Conservation (phyloP, 495 filamentous ascomycete genomes). For the Aspergillus affinis region DNA sequence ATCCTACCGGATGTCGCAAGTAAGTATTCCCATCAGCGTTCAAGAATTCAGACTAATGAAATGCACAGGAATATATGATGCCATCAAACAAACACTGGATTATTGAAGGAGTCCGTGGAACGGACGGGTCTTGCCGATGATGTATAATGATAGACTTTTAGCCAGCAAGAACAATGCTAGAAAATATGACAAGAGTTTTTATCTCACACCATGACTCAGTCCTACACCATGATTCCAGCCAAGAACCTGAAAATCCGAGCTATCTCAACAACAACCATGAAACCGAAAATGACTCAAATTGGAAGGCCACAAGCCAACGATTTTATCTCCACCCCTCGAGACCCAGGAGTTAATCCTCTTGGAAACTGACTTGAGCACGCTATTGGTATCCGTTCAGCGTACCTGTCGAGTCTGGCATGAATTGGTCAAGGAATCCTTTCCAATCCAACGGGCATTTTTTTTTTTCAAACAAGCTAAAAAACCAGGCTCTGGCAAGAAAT, state of each 20-base stretch:
- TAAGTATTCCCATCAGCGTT: slow-evolving; percentile 51
- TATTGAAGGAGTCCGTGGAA: slow-evolving; percentile 39
- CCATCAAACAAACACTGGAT: slow-evolving; percentile 57
- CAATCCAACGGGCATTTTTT: neutral
- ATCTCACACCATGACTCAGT: no score
- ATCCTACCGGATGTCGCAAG: slow-evolving; percentile 87
- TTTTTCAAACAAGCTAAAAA: neutral
- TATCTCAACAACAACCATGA: neutral
- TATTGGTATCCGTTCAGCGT: neutral
- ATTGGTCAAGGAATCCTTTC: neutral
- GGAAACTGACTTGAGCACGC: neutral
- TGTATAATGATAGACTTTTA: neutral
- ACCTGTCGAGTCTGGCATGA: neutral
- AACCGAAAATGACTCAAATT: neutral
- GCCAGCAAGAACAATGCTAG: neutral
- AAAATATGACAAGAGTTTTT: neutral
- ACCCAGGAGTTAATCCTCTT: neutral
- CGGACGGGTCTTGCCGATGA: neutral
- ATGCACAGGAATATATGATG: slow-evolving; percentile 60
- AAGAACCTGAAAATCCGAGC: neutral
- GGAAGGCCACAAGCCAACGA: neutral
- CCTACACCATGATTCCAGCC: neutral
- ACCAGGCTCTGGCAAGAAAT: neutral
- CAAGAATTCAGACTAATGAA: slow-evolving; percentile 5
- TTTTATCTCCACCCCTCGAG: neutral